Base-by-base conservation (phyloP, 495 filamentous ascomycete genomes). In the Bacidia rubella region DNA sequence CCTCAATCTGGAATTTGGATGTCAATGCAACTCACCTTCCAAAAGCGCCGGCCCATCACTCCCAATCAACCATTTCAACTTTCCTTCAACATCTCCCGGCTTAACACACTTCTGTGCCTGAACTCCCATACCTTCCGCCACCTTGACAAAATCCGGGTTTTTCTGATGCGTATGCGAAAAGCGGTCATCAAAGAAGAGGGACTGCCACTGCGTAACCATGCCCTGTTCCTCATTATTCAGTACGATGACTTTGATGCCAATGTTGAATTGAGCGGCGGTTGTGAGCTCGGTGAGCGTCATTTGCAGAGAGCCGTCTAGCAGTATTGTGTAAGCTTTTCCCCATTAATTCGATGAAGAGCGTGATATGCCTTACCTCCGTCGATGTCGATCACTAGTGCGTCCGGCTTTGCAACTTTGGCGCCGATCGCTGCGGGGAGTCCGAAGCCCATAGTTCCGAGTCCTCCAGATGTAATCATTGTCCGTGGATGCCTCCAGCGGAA, bases 171-270 rank as follows among this genome's bases (percentile, higher is more conserved):
- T 94, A 63, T 95, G 88, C 21, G 87, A 79, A 65, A 90, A 94
- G 47, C 90, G 80, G 60, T 95, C 86, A 58, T 92, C 80, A 67
- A 90, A 96, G 70, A 95, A 95, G 43, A 95, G 74, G 57, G 81
- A 83, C 65, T 95, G 90, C 86, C 89, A 93, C 68, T 96, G 29
- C 2, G 90, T 94, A 2, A 96, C 88, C 90, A 96, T 97, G 50
- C 85, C 71, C 66, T 95, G 90, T 65, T 94, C 89, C 67, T 95
- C 90, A 64, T 97, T 97, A 68, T 96, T 97, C 3, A 97, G 68
- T 40, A 97, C 70, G 55, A 97, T 81, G 48, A 96, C 71, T 73
- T 96, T 96, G 65, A 92, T 80, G 45, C 83, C 87, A 64, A 95
- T 90, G 66, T 90, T 82, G 72, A 95, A 95, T 65, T 96, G 87